Evolutionary conservation across 2,329 filamentous ascomycete species (phyloP).

Genomic region (Pseudopyricularia cyperi): DNA sequence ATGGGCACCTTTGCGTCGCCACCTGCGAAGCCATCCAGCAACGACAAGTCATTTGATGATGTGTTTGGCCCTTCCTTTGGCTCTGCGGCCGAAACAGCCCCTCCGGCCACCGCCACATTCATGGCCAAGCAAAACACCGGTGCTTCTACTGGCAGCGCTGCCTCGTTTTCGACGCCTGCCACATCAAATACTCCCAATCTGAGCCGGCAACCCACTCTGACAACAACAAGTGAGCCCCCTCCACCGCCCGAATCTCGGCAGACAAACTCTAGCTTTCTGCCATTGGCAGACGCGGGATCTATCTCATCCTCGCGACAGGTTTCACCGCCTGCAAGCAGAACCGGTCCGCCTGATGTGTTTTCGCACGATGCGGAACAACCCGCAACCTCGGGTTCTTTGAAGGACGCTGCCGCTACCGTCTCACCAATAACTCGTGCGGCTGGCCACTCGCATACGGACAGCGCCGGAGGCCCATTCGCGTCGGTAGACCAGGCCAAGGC

Average conservation of each 20-base stretch:
- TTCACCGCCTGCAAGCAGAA: constrained; percentile 56
- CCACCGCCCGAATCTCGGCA: constrained; percentile 63
- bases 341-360: constrained; percentile 37
- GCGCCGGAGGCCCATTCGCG: constrained; percentile 35
- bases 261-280: constrained; percentile 63
- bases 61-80: constrained; percentile 55
- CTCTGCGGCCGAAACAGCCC: constrained; percentile 24
- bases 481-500: constrained; percentile 43
- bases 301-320: constrained; percentile 67
- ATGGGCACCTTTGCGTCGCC: constrained; percentile 39
- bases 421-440: constrained; percentile 3
- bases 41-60: constrained; percentile 66
- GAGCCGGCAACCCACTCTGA: constrained; percentile 46
- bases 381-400: too few relatives aligned
- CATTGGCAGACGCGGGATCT: constrained; percentile 57
- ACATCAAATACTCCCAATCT: constrained; percentile 47
- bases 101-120: constrained; percentile 45
- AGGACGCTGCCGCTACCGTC: not conserved
- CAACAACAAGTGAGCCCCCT: constrained; percentile 36
- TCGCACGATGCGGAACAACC: too few relatives aligned
- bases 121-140: constrained; percentile 42
- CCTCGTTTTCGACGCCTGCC: constrained; percentile 40
- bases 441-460: constrained; percentile 10
- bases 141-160: constrained; percentile 39
- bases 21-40: constrained; percentile 27